These are phyloP conservation scores for Pyrenula massariospora DNA, from an alignment of 495 filamentous ascomycete genomes.

Conservation along the genomic window DNA sequence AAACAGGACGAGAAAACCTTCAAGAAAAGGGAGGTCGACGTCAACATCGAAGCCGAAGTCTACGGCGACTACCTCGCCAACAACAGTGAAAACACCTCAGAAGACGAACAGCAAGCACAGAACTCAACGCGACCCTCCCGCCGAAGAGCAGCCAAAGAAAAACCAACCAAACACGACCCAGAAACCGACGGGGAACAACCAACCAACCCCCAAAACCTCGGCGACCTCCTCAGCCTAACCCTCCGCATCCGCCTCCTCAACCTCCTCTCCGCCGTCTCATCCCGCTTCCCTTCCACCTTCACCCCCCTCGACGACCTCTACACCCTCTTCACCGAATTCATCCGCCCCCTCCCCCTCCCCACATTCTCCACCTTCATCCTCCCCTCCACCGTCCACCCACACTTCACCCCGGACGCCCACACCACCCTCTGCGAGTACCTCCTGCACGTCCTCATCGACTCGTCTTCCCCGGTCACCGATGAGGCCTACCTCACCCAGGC, in stretches of 20 bases:
- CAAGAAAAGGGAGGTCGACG: slow-evolving; percentile 32
- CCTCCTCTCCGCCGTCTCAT: slow-evolving; percentile 38
- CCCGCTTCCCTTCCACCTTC: slow-evolving; percentile 28
- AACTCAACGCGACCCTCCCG: slow-evolving; percentile 22
- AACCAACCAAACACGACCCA: background rate
- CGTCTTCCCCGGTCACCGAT: slow-evolving; percentile 36
- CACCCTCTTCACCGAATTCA: slow-evolving; percentile 49
- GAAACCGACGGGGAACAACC: slow-evolving; percentile 1
- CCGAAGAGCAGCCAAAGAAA: slow-evolving; percentile 13
- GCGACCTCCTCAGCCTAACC: slow-evolving; percentile 45
- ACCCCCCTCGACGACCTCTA: slow-evolving; percentile 47
- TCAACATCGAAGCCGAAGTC: slow-evolving; percentile 45
- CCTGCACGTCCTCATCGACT: slow-evolving; percentile 49
- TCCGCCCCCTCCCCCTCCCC: slow-evolving; percentile 54
- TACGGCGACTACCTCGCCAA: slow-evolving; percentile 45
- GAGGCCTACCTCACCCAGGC: slow-evolving; percentile 37
- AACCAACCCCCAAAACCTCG: slow-evolving; percentile 23
- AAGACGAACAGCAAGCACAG: slow-evolving; percentile 15
- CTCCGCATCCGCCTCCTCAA: slow-evolving; percentile 53
- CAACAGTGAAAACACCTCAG: slow-evolving; percentile 28
- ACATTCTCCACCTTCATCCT: slow-evolving; percentile 64
- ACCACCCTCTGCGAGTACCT: slow-evolving; percentile 55
- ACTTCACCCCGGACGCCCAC: slow-evolving; percentile 31
- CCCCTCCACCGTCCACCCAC: slow-evolving; percentile 33
- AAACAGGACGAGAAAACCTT: slow-evolving; percentile 14